phyloP scores from a whole-genome alignment of 345 rosid genomes.

The Bruguiera parviflora region DNA sequence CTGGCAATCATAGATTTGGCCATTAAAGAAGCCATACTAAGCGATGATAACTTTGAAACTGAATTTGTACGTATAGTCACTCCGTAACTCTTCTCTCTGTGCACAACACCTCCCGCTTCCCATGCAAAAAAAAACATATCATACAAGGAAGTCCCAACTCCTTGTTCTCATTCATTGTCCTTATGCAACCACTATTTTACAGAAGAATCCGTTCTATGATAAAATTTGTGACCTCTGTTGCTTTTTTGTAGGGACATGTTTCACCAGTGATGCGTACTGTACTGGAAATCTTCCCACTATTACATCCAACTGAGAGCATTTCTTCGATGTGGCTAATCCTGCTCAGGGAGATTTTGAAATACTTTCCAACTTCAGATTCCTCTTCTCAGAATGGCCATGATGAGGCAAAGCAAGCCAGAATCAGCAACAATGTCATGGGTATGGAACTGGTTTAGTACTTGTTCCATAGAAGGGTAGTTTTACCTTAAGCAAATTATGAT shows the following conservation, averaged over 20 bases:
- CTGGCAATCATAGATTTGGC: constrained; percentile 67
- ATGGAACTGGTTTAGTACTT: constrained; percentile 12
- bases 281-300: constrained; percentile 70
- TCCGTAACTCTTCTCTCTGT: background rate
- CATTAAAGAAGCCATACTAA: constrained; percentile 49
- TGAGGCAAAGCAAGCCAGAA: constrained; percentile 36
- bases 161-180: too few relatives aligned
- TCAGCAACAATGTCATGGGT: constrained; percentile 39
- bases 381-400: constrained; percentile 47
- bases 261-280: constrained; percentile 74
- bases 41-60: constrained; percentile 57
- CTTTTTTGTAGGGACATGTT: constrained; percentile 60
- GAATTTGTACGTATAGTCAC: constrained; percentile 60
- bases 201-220: background rate
- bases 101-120: background rate
- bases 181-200: too few relatives aligned
- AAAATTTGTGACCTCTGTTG: background rate
- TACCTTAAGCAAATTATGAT: constrained; percentile 10
- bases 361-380: constrained; percentile 66
- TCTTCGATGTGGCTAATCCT: constrained; percentile 84
- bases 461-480: constrained; percentile 15
- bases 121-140: too few relatives aligned
- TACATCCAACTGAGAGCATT: constrained; percentile 72
- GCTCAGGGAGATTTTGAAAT: constrained; percentile 58
- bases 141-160: too few relatives aligned